Evolutionary conservation across 2,329 filamentous ascomycete genomes (phyloP).

Genomic region (Intubia oerlemansii): DNA sequence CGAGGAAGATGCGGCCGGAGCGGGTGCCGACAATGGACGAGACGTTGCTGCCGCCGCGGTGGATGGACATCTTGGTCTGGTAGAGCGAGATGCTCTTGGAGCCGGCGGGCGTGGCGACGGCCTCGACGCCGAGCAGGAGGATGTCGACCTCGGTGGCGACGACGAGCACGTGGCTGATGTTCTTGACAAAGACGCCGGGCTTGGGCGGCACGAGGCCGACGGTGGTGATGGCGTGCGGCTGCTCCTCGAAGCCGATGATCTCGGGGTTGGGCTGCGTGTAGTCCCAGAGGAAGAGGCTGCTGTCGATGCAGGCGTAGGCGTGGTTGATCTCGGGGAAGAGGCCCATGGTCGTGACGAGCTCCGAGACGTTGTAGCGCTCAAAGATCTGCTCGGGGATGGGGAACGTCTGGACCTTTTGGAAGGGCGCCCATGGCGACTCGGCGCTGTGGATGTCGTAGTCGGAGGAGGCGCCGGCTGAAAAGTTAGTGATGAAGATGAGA

Average conservation of each 20-base stretch:
- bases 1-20: slow-evolving; percentile 84
- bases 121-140: slow-evolving; percentile 64
- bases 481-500: not conserved
- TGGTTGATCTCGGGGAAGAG: slow-evolving; percentile 88
- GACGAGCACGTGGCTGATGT: slow-evolving; percentile 74
- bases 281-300: slow-evolving; percentile 92
- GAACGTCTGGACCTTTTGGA: slow-evolving; percentile 70
- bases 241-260: slow-evolving; percentile 79
- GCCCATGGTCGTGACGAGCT: slow-evolving; percentile 84
- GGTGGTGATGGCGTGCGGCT: slow-evolving; percentile 70
- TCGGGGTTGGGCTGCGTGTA: slow-evolving; percentile 86
- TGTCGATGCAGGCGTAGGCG: slow-evolving; percentile 91
- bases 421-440: slow-evolving; percentile 62
- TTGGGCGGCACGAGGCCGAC: slow-evolving; percentile 75
- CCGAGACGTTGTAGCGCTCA: slow-evolving; percentile 72
- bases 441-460: slow-evolving; percentile 64
- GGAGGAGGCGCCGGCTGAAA: slow-evolving; percentile 63
- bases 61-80: slow-evolving; percentile 67
- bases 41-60: slow-evolving; percentile 56
- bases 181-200: slow-evolving; percentile 64
- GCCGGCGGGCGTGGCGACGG: slow-evolving; percentile 44
- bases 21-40: slow-evolving; percentile 61
- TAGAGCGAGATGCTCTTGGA: slow-evolving; percentile 59
- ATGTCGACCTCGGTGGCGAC: slow-evolving; percentile 76
- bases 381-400: slow-evolving; percentile 83